phyloP scores from a whole-genome alignment of 2,329 filamentous ascomycete genomes.

The Colletotrichum cuscutae region DNA sequence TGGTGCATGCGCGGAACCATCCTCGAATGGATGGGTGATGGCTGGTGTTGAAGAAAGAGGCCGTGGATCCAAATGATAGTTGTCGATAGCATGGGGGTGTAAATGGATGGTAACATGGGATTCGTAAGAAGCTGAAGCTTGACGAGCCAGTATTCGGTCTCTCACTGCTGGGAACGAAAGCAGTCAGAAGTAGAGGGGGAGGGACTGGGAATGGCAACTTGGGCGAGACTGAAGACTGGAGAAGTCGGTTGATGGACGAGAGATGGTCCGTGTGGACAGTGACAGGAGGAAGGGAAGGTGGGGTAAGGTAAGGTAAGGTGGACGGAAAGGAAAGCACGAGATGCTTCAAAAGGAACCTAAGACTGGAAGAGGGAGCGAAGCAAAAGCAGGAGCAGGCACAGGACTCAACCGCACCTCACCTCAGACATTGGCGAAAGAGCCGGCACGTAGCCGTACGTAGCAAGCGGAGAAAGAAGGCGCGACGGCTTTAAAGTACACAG shows the following conservation, averaged over 20 bases:
- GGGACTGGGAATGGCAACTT: background rate
- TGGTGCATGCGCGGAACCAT: background rate
- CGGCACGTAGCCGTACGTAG: background rate
- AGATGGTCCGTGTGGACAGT: slow-evolving; percentile 6
- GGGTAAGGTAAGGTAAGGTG: no score
- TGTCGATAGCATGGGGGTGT: slow-evolving; percentile 13
- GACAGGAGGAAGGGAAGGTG: background rate
- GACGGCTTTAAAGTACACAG: slow-evolving; percentile 45
- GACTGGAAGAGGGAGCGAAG: no score
- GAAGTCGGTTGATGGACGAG: background rate
- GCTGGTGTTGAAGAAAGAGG: background rate
- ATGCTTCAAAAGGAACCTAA: no score
- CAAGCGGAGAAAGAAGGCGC: slow-evolving; percentile 1
- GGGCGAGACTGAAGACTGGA: background rate
- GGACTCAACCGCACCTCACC: background rate
- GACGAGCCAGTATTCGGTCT: background rate
- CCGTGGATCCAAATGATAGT: background rate
- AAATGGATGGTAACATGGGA: background rate
- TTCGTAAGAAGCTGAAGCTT: background rate
- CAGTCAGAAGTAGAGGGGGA: background rate
- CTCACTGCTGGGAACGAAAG: background rate
- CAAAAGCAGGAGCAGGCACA: background rate
- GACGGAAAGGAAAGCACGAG: no score
- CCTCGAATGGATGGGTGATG: background rate
- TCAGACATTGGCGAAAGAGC: slow-evolving; percentile 22